Base-by-base conservation (phyloP, 176 grass and related monocot species). In the Phyllostachys edulis region DNA sequence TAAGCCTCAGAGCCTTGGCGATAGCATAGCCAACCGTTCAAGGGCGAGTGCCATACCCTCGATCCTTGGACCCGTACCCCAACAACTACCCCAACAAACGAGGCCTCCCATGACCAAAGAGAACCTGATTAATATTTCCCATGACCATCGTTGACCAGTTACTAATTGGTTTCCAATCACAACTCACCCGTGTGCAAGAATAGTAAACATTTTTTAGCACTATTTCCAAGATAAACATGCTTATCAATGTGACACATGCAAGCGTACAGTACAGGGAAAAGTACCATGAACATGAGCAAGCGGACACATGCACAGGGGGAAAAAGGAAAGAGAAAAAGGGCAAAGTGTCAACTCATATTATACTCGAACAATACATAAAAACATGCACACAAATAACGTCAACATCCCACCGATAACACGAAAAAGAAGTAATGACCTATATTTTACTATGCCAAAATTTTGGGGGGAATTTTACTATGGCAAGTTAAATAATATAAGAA, bases 381-480 rank as follows among this genome's bases (percentile, higher is more conserved):
- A 84, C 46, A n/a, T 67, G 14, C 47, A 42, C 7, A 24, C 18
- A 79, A n/a, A 14, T 27, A 73, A 69, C 38, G 13, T 46, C 70
- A 73, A 67, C 15, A 79, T 56, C 36, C 17, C 17, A 73, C 38
- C 9, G 32, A 34, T 55, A 21, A 41, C 23, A 20, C 18, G 17
- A 50, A 57, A 84, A 59, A 71, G 1, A 51, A 32, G 40, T 56
- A 39, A 34, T 67, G 9, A 10, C 50, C 71, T 59, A 76, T 38
- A 51, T 20, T 50, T 79, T 79, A 64, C 41, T 79, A 66, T 47
- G 24, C 76, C 52, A 59, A 76, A 42, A 5, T 76, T 52, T 52
- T 6, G 0, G 16, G 42, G 6, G n/a, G 6, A 36, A 37, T 11
- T 50, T 79, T 66, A 64, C 26, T 51, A 79, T 37, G 27, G 40